Base-by-base conservation (phyloP, 1,284 basidiomycete genomes). In the Rhodotorula sp. region DNA sequence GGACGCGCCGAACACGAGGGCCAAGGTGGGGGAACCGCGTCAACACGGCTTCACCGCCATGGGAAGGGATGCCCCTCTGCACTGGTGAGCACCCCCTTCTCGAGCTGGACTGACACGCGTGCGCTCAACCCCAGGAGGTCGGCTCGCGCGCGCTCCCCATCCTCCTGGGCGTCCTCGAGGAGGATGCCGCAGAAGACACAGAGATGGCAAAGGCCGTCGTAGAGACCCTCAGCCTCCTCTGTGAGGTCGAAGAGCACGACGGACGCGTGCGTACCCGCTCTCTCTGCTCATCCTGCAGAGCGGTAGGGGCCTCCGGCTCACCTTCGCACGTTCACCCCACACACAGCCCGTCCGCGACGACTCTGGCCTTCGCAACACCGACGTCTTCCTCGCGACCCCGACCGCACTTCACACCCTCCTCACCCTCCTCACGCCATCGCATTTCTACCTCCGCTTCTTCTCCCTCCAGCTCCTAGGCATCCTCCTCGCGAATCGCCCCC, bases 181-280 rank as follows among this genome's bases (percentile, higher is more conserved):
- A 90, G 74, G 94, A 97, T 79, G 90, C 92, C 0, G 89, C 91
- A 76, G 87, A 92, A 64, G 94, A 97, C 80, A 85, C 88, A 17
- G 94, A 97, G 78, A 92, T 91, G 69, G 93, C 90, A 3, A 95
- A 92, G 81, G 94, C 93, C 17, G 89, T 90, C 15, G 83, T 97
- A 76, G 94, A 97, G 83, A 95, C 93, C 2, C 82, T 97, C 70
- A 87, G 88, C 74, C 81, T 87, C 60, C 84, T 94, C 25, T 93
- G 91, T 81, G 90, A 93, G 74, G 72, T 79, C n/a, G 81, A 82
- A 56, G 79, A 80, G 59, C 61, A 76, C n/a, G 79, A 79, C 54
- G 76, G 75, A 34, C 71, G 76, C 39, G 74, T 80, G 36, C 57
- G 75, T 44, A 55, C 41, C 37, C 60, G 19, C 36, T 19, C 22